phyloP scores from a whole-genome alignment of 768 basidiomycete genomes.

The Pulveroboletus frians region DNA sequence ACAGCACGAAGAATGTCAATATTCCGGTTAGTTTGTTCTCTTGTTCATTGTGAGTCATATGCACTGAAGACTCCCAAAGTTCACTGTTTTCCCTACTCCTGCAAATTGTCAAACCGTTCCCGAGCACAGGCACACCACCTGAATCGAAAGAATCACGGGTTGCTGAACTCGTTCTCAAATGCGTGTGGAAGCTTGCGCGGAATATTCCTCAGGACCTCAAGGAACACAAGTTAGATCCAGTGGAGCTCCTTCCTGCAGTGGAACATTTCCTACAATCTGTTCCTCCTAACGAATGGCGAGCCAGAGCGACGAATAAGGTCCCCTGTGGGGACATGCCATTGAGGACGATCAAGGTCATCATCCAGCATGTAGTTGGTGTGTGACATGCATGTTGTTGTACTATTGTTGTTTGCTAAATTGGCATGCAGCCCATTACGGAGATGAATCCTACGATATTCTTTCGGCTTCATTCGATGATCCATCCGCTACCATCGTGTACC shows the following conservation, averaged over 20 bases:
- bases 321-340: constrained; percentile 98
- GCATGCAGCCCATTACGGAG: constrained; percentile 68
- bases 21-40: constrained; percentile 60
- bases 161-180: constrained; percentile 90
- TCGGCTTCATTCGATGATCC: constrained; percentile 90
- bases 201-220: constrained; percentile 90
- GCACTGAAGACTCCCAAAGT: constrained; percentile 12
- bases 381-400: constrained; percentile 1
- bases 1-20: constrained; percentile 86
- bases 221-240: constrained; percentile 74
- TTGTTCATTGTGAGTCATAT: not conserved
- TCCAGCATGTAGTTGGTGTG: constrained; percentile 95
- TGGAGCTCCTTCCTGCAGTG: constrained; percentile 85
- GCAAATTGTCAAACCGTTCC: constrained; percentile 81
- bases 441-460: constrained; percentile 86
- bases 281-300: constrained; percentile 94
- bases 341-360: constrained; percentile 95
- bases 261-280: constrained; percentile 93
- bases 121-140: constrained; percentile 59
- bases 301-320: constrained; percentile 82
- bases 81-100: constrained; percentile 76
- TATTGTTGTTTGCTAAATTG: constrained; percentile 15
- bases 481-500: constrained; percentile 96
- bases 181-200: constrained; percentile 95
- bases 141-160: constrained; percentile 84